Evolutionary conservation across 345 rosid species (phyloP).

Genomic region (Populus davidiana): DNA sequence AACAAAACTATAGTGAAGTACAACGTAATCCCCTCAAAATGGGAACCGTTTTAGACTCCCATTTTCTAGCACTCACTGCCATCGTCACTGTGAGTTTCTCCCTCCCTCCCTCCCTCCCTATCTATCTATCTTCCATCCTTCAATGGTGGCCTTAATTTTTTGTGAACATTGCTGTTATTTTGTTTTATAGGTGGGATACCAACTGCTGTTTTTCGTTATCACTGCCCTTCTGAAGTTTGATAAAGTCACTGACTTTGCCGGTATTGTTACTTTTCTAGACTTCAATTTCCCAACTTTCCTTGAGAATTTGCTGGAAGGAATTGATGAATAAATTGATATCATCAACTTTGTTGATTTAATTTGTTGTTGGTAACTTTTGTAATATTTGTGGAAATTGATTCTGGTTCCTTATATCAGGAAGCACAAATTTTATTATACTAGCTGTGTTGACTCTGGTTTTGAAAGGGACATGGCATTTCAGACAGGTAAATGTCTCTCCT

Average conservation of each 20-base stretch:
- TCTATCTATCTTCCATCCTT: not conserved
- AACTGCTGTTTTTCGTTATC: constrained; percentile 68
- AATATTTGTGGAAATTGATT: not conserved
- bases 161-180: not conserved
- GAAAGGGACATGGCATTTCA: constrained; percentile 78
- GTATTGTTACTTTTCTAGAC: constrained; percentile 28
- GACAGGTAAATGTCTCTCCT: constrained; percentile 55
- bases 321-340: not conserved
- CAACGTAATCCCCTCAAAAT: constrained; percentile 22
- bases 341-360: not conserved
- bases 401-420: constrained; percentile 45
- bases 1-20: not conserved
- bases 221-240: constrained; percentile 79
- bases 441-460: constrained; percentile 72
- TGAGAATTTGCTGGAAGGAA: constrained; percentile 5
- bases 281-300: not conserved
- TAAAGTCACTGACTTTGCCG: constrained; percentile 94
- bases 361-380: not conserved
- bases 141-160: not conserved
- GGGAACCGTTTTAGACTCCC: constrained; percentile 77
- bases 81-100: constrained; percentile 51
- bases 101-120: not conserved
- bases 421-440: constrained; percentile 79
- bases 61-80: constrained; percentile 72
- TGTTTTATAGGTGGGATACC: constrained; percentile 62